phyloP scores from a whole-genome alignment of 495 filamentous ascomycete genomes.

The Coniosporium apollinis region DNA sequence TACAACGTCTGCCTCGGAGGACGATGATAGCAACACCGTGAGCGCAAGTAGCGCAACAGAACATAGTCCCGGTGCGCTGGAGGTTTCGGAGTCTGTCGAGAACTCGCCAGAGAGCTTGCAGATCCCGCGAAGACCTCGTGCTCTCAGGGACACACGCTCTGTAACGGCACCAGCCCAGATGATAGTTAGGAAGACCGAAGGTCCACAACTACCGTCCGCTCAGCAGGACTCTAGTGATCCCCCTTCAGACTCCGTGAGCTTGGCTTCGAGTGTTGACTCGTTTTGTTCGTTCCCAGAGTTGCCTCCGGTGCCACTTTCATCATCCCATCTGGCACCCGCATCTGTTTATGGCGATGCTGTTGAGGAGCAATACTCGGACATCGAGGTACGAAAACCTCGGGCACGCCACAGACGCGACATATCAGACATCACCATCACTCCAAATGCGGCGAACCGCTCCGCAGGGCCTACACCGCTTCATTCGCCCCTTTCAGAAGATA shows the following conservation, averaged over 20 bases:
- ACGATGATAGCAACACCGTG: conserved; percentile 13
- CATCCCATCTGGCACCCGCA: too few relatives aligned
- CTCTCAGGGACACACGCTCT: too few relatives aligned
- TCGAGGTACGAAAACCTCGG: conserved; percentile 27
- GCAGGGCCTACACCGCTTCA: conserved; percentile 10
- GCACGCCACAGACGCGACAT: conserved; percentile 19
- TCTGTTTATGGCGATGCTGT: too few relatives aligned
- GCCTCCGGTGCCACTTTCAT: conserved; percentile 27
- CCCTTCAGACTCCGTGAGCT: conserved; percentile 24
- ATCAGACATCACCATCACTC: conserved; percentile 29
- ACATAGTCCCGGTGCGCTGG: too few relatives aligned
- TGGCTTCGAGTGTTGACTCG: conserved; percentile 42
- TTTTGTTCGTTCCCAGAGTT: conserved; percentile 45
- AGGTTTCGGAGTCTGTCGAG: too few relatives aligned
- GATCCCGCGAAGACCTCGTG: too few relatives aligned
- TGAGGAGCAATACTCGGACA: conserved; percentile 4
- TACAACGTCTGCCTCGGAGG: conserved; percentile 4
- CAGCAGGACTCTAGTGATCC: too few relatives aligned
- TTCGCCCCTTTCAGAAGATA: conserved; percentile 39
- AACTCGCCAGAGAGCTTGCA: too few relatives aligned
- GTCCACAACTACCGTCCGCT: too few relatives aligned
- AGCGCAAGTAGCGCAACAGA: conserved; percentile 3
- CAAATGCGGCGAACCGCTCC: conserved; percentile 1
- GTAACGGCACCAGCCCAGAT: too few relatives aligned
- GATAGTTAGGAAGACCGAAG: too few relatives aligned